Evolutionary conservation across 257 asterid genomes (phyloP).

Genomic region (Plantago elongata): DNA sequence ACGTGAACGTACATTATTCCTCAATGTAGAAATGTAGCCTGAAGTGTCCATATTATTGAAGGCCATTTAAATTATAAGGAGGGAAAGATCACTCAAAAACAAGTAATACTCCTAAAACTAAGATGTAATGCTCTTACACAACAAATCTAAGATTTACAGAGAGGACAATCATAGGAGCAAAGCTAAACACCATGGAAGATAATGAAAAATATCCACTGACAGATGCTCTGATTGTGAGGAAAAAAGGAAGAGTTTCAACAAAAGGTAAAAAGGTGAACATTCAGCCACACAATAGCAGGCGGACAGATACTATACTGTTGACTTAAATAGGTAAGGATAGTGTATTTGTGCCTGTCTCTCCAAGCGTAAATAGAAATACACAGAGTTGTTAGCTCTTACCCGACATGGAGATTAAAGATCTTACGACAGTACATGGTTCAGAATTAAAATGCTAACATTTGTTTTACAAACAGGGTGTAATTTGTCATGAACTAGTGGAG

Average conservation of each 20-base stretch:
- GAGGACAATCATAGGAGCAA: slow-evolving; percentile 11
- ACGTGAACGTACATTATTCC: slow-evolving; percentile 96
- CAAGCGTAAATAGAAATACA: no score
- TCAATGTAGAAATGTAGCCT: slow-evolving; percentile 87
- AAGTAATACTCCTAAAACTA: slow-evolving; percentile 13
- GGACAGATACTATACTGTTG: no score
- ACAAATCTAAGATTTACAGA: slow-evolving; percentile 10
- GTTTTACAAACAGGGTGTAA: no score
- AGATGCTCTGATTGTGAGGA: slow-evolving; percentile 5
- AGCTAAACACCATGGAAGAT: slow-evolving; percentile 10
- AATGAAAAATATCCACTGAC: slow-evolving; percentile 15
- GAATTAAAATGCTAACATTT: no score
- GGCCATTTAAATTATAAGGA: not conserved
- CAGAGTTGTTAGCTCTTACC: no score
- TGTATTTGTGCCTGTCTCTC: no score
- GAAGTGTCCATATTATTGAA: slow-evolving; percentile 4
- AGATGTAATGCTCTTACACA: slow-evolving; percentile 17
- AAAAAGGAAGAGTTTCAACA: not conserved
- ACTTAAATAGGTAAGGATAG: no score
- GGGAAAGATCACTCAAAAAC: not conserved
- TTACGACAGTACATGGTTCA: no score
- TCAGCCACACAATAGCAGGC: no score
- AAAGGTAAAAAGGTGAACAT: no score
- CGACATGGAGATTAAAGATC: no score
- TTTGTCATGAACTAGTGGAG: not conserved